These are phyloP conservation scores for Pseudocercospora cruenta DNA, from an alignment of 2,329 filamentous ascomycete genomes.

Conservation along the genomic window DNA sequence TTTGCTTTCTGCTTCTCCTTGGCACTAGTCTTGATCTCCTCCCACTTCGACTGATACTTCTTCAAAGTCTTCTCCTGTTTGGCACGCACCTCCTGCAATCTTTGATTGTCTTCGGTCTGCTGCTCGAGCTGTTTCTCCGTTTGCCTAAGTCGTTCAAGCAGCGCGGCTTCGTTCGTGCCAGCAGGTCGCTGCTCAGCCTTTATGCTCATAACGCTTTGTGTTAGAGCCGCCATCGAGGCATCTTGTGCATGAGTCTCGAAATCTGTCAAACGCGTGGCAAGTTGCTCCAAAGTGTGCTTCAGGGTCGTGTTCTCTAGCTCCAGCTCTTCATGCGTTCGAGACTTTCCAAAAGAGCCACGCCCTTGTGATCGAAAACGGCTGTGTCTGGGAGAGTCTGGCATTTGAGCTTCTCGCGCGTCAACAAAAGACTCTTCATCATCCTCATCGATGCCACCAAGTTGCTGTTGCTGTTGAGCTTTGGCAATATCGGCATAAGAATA, in stretches of 20 bases:
- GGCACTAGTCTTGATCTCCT: constrained; percentile 69
- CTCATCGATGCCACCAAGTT: constrained; percentile 44
- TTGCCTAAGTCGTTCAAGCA: constrained; percentile 40
- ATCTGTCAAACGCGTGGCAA: constrained; percentile 83
- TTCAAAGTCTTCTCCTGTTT: constrained; percentile 65
- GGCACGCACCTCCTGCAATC: constrained; percentile 63
- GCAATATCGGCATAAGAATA: constrained; percentile 87
- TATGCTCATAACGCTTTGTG: constrained; percentile 71
- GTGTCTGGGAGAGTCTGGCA: constrained; percentile 46
- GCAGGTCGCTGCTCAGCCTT: constrained; percentile 33
- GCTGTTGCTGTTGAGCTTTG: constrained; percentile 48
- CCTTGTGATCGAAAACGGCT: constrained; percentile 46
- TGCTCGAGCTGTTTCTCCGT: constrained; percentile 68
- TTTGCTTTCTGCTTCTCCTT: constrained; percentile 29
- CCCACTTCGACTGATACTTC: constrained; percentile 69
- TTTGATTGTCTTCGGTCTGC: constrained; percentile 63
- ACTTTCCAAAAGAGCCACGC: constrained; percentile 40
- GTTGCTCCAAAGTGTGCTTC: constrained; percentile 81
- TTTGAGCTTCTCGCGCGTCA: constrained; percentile 73
- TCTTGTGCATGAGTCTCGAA: constrained; percentile 93
- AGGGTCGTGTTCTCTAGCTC: constrained; percentile 85
- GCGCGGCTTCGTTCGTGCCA: constrained; percentile 62
- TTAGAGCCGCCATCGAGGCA: constrained; percentile 71
- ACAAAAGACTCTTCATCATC: constrained; percentile 84
- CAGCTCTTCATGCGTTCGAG: constrained; percentile 82